Evolutionary conservation across 108 stramenopile genomes (phyloP).

Genomic region (Pseudonitzschia pungens): DNA sequence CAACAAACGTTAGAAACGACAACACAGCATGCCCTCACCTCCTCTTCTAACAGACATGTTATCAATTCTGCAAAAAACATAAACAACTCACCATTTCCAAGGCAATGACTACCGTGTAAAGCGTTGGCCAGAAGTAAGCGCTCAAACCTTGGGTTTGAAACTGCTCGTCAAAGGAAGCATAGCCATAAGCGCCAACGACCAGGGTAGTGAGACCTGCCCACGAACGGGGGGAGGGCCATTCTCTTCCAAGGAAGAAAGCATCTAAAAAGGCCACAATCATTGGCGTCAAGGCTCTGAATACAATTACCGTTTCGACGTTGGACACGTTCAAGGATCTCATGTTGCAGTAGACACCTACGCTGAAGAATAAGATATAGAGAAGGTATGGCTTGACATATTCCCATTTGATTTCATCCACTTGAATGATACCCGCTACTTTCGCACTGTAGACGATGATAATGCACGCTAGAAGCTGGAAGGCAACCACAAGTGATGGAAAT

Average conservation of each 20-base stretch:
- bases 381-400: conserved; percentile 76
- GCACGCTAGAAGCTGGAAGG: conserved; percentile 68
- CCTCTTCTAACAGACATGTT: too few species aligned
- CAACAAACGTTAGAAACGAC: not conserved
- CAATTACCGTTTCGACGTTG: conserved; percentile 95
- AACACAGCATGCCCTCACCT: not conserved
- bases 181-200: conserved; percentile 75
- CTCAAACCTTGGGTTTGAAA: conserved; percentile 58
- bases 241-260: conserved; percentile 79
- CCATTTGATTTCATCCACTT: conserved; percentile 70
- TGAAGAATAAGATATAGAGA: conserved; percentile 77
- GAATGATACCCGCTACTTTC: conserved; percentile 40
- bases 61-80: too few species aligned
- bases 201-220: conserved; percentile 61
- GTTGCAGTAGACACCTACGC: conserved; percentile 79
- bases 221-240: conserved; percentile 73
- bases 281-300: conserved; percentile 85
- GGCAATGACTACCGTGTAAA: conserved; percentile 70
- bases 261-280: conserved; percentile 80
- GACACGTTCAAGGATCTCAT: conserved; percentile 76
- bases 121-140: conserved; percentile 77
- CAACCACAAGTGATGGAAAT: conserved; percentile 73
- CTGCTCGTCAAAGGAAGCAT: conserved; percentile 70
- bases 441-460: conserved; percentile 63
- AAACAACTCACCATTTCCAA: conserved; percentile 72